phyloP scores from a whole-genome alignment of 2,329 filamentous ascomycete genomes.

The Xylariaceae sp. region DNA sequence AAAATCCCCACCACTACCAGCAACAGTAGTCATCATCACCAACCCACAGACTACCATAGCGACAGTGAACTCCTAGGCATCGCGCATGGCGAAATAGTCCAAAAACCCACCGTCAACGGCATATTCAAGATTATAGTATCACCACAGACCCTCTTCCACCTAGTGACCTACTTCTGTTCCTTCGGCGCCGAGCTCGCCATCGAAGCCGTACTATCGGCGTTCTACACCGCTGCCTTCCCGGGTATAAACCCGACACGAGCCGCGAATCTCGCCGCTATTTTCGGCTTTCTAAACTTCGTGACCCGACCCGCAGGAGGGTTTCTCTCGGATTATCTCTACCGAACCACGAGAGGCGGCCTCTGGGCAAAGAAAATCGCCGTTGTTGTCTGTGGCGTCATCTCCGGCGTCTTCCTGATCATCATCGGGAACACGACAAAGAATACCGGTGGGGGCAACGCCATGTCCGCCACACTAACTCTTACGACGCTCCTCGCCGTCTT shows the following conservation, averaged over 20 bases:
- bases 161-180: slow-evolving; percentile 57
- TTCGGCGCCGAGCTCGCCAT: slow-evolving; percentile 62
- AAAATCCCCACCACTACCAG: slow-evolving; percentile 43
- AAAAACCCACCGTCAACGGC: slow-evolving; percentile 54
- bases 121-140: slow-evolving; percentile 44
- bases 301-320: slow-evolving; percentile 64
- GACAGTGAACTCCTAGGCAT: slow-evolving; percentile 55
- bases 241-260: slow-evolving; percentile 52
- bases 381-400: slow-evolving; percentile 56
- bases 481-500: slow-evolving; percentile 76
- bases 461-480: slow-evolving; percentile 69
- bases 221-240: slow-evolving; percentile 59
- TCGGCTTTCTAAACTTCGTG: slow-evolving; percentile 68
- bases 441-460: too few relatives aligned
- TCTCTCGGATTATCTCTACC: slow-evolving; percentile 49
- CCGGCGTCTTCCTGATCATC: slow-evolving; percentile 57
- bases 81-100: slow-evolving; percentile 48
- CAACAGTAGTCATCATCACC: too few relatives aligned
- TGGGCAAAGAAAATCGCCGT: slow-evolving; percentile 56
- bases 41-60: too few relatives aligned
- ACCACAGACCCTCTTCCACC: slow-evolving; percentile 52
- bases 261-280: slow-evolving; percentile 66
- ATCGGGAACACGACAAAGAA: slow-evolving; percentile 62
- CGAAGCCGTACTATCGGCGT: slow-evolving; percentile 56
- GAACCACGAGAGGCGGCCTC: slow-evolving; percentile 30